Base-by-base conservation (phyloP, 179 eudicot genomes). In the Corrigiola litoralis region DNA sequence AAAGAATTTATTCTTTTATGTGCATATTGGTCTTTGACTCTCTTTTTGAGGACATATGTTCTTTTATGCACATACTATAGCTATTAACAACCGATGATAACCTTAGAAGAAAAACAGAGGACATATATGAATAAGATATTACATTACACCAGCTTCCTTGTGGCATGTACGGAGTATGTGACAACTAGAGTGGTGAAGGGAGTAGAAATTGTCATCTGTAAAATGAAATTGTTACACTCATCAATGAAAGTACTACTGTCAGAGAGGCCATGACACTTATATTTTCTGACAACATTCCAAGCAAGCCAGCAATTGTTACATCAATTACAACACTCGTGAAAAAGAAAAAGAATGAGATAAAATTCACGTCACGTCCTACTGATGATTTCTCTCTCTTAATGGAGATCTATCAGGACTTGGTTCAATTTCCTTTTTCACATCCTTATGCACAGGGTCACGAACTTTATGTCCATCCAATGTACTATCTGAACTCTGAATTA, bases 381-480 rank as follows among this genome's bases (percentile, higher is more conserved):
- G 81, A 47, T 70, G 72, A 81, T 94, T 94, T 70, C 87, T 79
- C 47, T 85, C 82, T 74, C 79, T 80, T 56, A 94, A 69, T 46
- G 97, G 99, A 16, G 84, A 79, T 77, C 94, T 80, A 58, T 77
- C 87, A 67, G 50, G 48, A 53, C 58, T 42, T 47, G 67, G 60
- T 63, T 74, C 86, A 29, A 61, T 76, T 75, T 78, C 81, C 70
- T 75, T 85, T 63, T 60, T 68, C 55, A 29, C 25, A 29, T 25
- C 34, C 59, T 50, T 63, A 24, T 28, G 48, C 31, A 17, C 17
- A 27, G 38, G 25, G 42, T 67, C 50, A 41, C 33, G 13, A 16
- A 63, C 17, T 25, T 54, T 68, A 37, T 47, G 61, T 42, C 16
- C 62, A 49, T 45, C 72, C 37, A 65, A 53, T 2, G 45, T 71